Evolutionary conservation across 805 yeast species (phyloP).

Genomic region (Teunomyces gatunensis): DNA sequence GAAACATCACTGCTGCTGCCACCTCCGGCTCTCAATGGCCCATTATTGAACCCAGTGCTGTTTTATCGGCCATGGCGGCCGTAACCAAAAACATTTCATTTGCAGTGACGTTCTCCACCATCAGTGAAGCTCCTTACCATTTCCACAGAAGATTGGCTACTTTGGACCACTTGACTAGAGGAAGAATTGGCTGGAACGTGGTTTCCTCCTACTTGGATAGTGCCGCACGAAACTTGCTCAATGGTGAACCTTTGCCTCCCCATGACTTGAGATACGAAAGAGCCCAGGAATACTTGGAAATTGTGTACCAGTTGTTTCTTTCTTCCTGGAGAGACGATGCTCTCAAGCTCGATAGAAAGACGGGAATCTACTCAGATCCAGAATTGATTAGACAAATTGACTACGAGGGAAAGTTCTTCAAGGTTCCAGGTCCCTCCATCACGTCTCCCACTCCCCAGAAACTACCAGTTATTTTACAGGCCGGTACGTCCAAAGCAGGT

Average conservation of each 20-base stretch:
- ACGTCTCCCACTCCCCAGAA: conserved; percentile 44
- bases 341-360: conserved; percentile 22
- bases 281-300: conserved; percentile 41
- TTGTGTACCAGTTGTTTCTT: conserved; percentile 37
- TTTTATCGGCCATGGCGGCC: conserved; percentile 42
- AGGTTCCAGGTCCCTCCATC: conserved; percentile 43
- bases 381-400: conserved; percentile 39
- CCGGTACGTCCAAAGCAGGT: conserved; percentile 43
- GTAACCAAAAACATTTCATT: conserved; percentile 40
- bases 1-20: conserved; percentile 35
- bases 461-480: conserved; percentile 44
- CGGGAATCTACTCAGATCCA: conserved; percentile 38
- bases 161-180: conserved; percentile 41
- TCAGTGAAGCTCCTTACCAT: conserved; percentile 42
- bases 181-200: conserved; percentile 49
- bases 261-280: conserved; percentile 41
- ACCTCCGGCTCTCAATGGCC: conserved; percentile 34
- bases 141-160: conserved; percentile 45
- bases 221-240: conserved; percentile 40
- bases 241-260: conserved; percentile 33
- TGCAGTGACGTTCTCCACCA: conserved; percentile 43
- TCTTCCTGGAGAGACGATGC: conserved; percentile 47
- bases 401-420: conserved; percentile 39
- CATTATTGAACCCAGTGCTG: conserved; percentile 36
- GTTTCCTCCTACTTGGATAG: conserved; percentile 44